Conservation (phyloP, 495 filamentous ascomycete genomes). For the Penicillium samsonianum region DNA sequence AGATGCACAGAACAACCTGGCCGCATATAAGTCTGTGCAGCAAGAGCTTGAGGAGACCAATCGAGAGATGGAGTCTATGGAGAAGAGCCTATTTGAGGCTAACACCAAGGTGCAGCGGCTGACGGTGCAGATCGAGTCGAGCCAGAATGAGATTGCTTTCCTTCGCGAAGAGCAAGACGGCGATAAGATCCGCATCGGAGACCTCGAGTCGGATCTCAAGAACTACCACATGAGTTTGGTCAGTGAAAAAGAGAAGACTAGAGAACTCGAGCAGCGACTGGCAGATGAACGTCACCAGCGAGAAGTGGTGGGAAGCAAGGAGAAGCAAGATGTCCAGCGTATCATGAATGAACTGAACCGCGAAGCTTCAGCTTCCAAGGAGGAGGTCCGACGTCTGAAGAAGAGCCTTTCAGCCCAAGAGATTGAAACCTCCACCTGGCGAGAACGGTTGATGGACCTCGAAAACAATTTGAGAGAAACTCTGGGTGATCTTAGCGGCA, state of each 20-base stretch:
- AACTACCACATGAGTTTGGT: conserved; percentile 68
- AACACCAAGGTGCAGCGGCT: conserved; percentile 84
- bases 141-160: conserved; percentile 92
- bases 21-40: conserved; percentile 71
- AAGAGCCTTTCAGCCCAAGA: conserved; percentile 81
- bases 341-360: conserved; percentile 83
- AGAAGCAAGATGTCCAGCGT: conserved; percentile 83
- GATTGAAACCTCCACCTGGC: conserved; percentile 85
- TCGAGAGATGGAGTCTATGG: conserved; percentile 73
- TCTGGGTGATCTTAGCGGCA: conserved; percentile 81
- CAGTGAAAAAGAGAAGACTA: conserved; percentile 77
- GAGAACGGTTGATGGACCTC: conserved; percentile 82
- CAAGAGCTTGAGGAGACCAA: conserved; percentile 74
- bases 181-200: conserved; percentile 97
- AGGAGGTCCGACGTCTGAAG: conserved; percentile 78
- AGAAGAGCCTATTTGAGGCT: conserved; percentile 72
- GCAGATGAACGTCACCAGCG: conserved; percentile 80
- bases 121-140: conserved; percentile 87
- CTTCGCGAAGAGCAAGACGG: conserved; percentile 94
- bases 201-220: conserved; percentile 79
- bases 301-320: conserved; percentile 78
- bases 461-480: conserved; percentile 85
- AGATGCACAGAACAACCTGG: conserved; percentile 67
- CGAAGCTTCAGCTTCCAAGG: conserved; percentile 77
- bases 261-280: conserved; percentile 76